Evolutionary conservation across 2,329 filamentous ascomycete genomes (phyloP).

Genomic region (Clarireedia paspali): DNA sequence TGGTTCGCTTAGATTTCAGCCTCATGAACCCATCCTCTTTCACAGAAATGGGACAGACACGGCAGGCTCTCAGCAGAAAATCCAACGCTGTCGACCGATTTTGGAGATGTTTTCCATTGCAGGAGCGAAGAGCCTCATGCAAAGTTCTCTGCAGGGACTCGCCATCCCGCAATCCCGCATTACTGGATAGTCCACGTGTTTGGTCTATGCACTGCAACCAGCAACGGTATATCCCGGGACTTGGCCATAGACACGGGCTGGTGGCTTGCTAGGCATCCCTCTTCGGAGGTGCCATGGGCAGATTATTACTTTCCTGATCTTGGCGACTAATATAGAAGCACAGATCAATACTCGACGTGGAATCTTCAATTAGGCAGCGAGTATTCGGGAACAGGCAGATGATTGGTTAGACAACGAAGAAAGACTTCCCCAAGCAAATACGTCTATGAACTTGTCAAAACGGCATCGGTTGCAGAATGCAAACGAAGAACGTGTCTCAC

Average conservation of each 20-base stretch:
- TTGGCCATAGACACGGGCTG: neutral
- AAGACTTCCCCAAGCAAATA: neutral
- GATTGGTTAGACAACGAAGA: neutral
- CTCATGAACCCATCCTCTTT: neutral
- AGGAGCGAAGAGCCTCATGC: neutral
- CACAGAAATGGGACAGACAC: no score
- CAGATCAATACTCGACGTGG: no score
- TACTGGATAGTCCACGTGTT: neutral
- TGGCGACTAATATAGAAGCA: neutral
- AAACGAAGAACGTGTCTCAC: no score
- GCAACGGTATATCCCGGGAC: neutral
- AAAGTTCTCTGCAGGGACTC: no score
- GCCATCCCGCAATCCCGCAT: neutral
- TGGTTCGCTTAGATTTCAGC: neutral
- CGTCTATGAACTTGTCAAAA: neutral
- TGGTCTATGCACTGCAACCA: neutral
- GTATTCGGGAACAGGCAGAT: neutral
- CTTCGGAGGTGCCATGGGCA: neutral
- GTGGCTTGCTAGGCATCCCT: slow-evolving; percentile 2
- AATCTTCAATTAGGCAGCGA: slow-evolving; percentile 5
- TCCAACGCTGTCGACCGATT: no score
- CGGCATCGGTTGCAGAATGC: no score
- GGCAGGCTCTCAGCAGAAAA: no score
- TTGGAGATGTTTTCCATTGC: neutral
- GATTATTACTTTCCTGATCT: neutral